These are phyloP conservation scores for Rosa rugosa DNA, from an alignment of 306 rosid species.

Conservation along the genomic window DNA sequence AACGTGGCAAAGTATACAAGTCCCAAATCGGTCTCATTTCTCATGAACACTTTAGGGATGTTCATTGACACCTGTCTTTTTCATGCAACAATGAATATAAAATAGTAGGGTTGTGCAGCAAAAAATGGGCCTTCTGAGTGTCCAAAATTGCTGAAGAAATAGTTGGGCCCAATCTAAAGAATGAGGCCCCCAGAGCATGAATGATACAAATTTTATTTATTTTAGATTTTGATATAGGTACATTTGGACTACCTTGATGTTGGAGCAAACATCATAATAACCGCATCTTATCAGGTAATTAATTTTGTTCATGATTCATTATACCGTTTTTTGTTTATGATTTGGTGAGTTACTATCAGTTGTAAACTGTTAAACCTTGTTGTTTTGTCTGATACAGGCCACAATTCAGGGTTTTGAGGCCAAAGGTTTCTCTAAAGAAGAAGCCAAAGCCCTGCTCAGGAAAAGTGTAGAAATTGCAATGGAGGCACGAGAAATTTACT, in stretches of 20 bases:
- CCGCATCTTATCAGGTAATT: conserved; percentile 89
- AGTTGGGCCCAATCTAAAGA: too few species aligned
- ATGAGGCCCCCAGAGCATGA: too few species aligned
- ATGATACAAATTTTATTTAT: too few species aligned
- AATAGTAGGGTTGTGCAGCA: too few species aligned
- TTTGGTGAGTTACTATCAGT: neutral
- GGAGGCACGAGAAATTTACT: conserved; percentile 68
- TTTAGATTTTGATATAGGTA: too few species aligned
- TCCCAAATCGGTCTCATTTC: too few species aligned
- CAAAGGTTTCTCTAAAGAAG: conserved; percentile 64
- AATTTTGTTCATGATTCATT: neutral
- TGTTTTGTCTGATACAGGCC: conserved; percentile 44
- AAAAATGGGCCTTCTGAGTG: too few species aligned
- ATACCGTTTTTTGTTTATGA: neutral
- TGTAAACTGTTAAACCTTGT: neutral
- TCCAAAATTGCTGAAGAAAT: too few species aligned
- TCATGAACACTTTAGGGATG: too few species aligned
- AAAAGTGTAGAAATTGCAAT: conserved; percentile 75
- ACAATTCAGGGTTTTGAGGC: conserved; percentile 91
- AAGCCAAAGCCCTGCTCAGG: conserved; percentile 58
- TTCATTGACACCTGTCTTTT: too few species aligned
- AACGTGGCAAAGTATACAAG: too few species aligned
- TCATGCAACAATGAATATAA: too few species aligned
- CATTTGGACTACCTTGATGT: conserved; percentile 88
- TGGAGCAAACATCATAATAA: conserved; percentile 78